Evolutionary conservation across 768 basidiomycete species (phyloP), one percentile per base, ranked within the genome.

Genomic region (Termitomyces sp.): DNA sequence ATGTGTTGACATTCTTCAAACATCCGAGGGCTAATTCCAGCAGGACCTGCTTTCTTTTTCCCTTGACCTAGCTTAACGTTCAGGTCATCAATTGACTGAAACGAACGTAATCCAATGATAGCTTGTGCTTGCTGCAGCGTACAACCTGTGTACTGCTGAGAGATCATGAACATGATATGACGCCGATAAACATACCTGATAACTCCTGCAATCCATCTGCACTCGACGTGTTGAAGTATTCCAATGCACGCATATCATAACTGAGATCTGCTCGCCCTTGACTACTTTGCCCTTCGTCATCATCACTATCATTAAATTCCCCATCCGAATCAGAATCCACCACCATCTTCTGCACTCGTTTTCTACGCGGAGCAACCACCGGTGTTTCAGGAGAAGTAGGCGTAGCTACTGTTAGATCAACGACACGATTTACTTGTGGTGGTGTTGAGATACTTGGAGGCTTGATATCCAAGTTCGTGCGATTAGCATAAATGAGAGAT

Each of bases 1-100:
- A 97, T 90, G 42, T 84, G 79, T 55, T 84, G 83, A 69, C 91
- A 94, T 63, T 95, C 93, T 66, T 96, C 93, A 68, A 98, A 92
- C 70, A 98, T 79, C 57, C 89, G 85, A 59, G 90, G 80, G 60
- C 93, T 94, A 65, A 99, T 86, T 22, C 96, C 95, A 4, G 76
- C 80, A 9, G 87, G 84, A 9, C 87, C 86, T 3, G 85, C 83
- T 67, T 92, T 94, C 76, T 92, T 95, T 76, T 86, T 91, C n/a
- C 86, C 88, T 70, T 90, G 88, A 33, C 84, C 81, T 9, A 98
- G 80, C 70, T 90, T 95, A 45, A 67, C 68, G 47, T 83, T 85
- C 48, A 96, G 75, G 57, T 94, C 90, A 30, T 87, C 85, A 36
- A 88, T 78, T 13, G 84, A 83, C n/a, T 69, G 67, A 70, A 92